Percentiles rank a stretch among this genome's conserved stretches.
These are phyloP conservation scores for Limonium bicolor DNA, from an alignment of 148 eudicot genomes.

Conservation along the genomic window DNA sequence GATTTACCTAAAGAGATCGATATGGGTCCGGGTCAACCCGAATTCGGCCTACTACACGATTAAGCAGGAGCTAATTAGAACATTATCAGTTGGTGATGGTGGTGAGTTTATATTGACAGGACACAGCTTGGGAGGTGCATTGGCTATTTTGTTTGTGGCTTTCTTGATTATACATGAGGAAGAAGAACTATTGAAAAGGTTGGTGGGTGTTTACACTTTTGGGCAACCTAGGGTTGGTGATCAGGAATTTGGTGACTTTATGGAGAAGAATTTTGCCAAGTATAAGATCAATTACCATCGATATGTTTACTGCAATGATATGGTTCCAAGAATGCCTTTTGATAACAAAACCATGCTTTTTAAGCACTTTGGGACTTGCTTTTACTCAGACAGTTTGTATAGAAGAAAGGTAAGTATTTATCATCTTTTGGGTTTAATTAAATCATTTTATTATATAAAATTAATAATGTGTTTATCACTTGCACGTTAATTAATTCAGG, in stretches of 20 bases:
- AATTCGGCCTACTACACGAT: conserved; percentile 53
- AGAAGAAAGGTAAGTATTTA: conserved; percentile 25
- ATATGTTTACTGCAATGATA: conserved; percentile 56
- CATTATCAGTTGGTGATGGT: conserved; percentile 14
- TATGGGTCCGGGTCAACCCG: background rate
- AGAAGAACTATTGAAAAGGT: conserved; percentile 23
- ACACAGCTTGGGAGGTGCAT: conserved; percentile 73
- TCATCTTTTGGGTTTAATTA: background rate
- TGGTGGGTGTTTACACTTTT: conserved; percentile 72
- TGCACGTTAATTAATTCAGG: conserved; percentile 15
- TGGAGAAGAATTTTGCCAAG: conserved; percentile 30
- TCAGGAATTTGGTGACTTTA: conserved; percentile 46
- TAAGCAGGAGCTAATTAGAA: conserved; percentile 18
- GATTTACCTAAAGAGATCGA: conserved; percentile 43
- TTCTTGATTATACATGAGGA: conserved; percentile 44
- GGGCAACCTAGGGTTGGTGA: conserved; percentile 84
- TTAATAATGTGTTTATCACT: background rate
- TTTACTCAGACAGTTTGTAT: conserved; percentile 39
- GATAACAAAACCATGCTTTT: conserved; percentile 39
- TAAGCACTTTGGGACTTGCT: conserved; percentile 62
- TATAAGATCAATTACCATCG: conserved; percentile 43
- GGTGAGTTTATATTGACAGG: conserved; percentile 48
- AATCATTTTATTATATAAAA: background rate
- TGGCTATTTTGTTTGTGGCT: conserved; percentile 45
- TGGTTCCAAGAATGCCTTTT: conserved; percentile 65